Base-by-base conservation (phyloP, 139 green algal species). In the Chara braunii region DNA sequence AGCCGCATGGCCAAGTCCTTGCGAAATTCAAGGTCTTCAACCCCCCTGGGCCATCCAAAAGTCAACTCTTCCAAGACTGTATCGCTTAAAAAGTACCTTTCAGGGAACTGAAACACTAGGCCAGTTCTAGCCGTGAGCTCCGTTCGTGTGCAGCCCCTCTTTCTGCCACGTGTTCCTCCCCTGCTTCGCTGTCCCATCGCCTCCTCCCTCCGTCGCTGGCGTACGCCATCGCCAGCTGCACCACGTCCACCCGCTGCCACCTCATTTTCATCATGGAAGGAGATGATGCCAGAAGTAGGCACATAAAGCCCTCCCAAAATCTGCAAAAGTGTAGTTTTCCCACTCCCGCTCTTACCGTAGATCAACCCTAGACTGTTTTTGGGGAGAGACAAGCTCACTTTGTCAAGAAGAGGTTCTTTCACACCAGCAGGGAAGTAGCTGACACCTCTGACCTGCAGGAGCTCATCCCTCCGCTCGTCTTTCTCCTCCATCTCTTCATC, bases 31-130 rank as follows among this genome's bases (percentile, higher is more conserved):
- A 70, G 28, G 51, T 70, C 53, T 26, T 70, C 30, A 24, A 18
- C n/a, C 14, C 53, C 32, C 14, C 28, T 18, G n/a, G 60, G 60
- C 60, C 60, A 69, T 5, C 64, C 64, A 5, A 74, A 74, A 2
- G 54, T 68, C 33, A 68, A 45, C 54, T 74, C 64, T n/a, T 68
- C 64, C 32, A 59, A 3, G 3, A 74, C 37, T 4, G 53, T 53
- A 26, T 50, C 26, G 3, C 37, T 43, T 2, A 74, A 55, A 28
- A 74, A 69, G 53, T 74, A 69, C 23, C 51, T 70, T 18, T 75
- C 66, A 1, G 66, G 66, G 32, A 75, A 75, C 56, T 75, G 66
- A 44, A 75, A 75, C 29, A 75, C 56, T 6, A 75, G 48, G 18
- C 66, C 66, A 4, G 31, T 42, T 3, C 29, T 33, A 22, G 53